phyloP scores from a whole-genome alignment of 345 rosid genomes.

The Moringa oleifera region DNA sequence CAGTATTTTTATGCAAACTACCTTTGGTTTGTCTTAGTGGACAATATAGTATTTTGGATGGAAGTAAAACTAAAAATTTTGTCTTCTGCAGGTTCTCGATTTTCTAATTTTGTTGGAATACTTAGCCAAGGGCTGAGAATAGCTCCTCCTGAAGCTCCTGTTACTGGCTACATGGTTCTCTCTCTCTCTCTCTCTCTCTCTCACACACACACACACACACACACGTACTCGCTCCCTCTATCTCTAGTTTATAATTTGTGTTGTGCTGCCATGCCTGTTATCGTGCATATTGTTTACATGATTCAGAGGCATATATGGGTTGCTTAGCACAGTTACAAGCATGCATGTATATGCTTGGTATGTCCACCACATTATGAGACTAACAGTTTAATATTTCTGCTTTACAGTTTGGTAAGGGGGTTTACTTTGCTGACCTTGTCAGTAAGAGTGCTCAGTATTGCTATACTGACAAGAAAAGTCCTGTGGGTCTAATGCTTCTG shows the following conservation, averaged over 20 bases:
- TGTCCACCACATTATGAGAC: not conserved
- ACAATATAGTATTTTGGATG: not conserved
- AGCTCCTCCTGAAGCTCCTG: slow-evolving; percentile 99
- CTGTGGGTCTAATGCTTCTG: slow-evolving; percentile 86
- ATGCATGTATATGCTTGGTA: not conserved
- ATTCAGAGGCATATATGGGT: no score
- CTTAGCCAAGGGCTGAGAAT: slow-evolving; percentile 95
- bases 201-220: not conserved
- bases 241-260: not conserved
- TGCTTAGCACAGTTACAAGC: not conserved
- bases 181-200: slow-evolving; percentile 19
- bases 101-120: slow-evolving; percentile 93
- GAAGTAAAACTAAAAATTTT: slow-evolving; percentile 1
- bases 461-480: slow-evolving; percentile 65
- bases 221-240: not conserved
- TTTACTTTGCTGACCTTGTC: slow-evolving; percentile 96
- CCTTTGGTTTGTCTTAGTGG: not conserved
- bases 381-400: not conserved
- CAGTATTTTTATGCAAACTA: no score
- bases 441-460: slow-evolving; percentile 99
- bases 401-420: slow-evolving; percentile 89
- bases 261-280: no score
- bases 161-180: slow-evolving; percentile 95
- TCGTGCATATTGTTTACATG: no score
- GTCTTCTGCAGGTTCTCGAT: slow-evolving; percentile 65